Base-by-base conservation (phyloP, 257 asterid genomes). In the Linderniella brevidens region DNA sequence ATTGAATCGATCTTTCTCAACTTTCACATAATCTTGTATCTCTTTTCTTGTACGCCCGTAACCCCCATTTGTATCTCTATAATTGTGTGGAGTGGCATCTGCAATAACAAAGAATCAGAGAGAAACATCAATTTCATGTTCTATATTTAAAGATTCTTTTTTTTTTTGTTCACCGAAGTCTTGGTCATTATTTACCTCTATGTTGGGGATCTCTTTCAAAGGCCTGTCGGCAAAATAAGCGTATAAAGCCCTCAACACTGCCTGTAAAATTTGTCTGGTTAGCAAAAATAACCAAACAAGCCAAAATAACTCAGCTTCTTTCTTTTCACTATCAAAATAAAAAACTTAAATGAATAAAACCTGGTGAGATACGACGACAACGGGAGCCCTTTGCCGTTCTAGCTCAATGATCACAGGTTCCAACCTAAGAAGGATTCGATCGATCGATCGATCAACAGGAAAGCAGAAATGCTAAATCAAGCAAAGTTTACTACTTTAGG, bases 171-270 rank as follows among this genome's bases (percentile, higher is more conserved):
- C n/a, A n/a, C n/a, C n/a, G n/a, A n/a, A 25, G 32, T 25, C 3
- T 3, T 25, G 6, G 32, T 25, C 32, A 25, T 3, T 3, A 25
- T 25, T 69, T 68, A 85, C 99, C 99, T 85, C 99, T 64, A 90
- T 73, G 68, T 85, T 78, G 25, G 99, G 96, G 58, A 85, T 64
- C 78, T 90, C 99, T 64, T 77, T 71, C 74, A 90, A 64, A 47
- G 99, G 99, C 71, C 96, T 75, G 69, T 90, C 99, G 17, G 96
- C 96, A 71, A 90, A 90, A 68, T 90, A 90, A 59, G 99, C 92
- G 64, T 90, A 90, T 70, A 90, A 64, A 55, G 99, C 96, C 68
- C 99, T 71, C 81, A 90, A 65, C 40, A 90, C 96, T 1, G 96
- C 99, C 99, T 90, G 37, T 50, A 59, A 61, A 52, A 61, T 46